Evolutionary conservation across 306 rosid genomes (phyloP).

Genomic region (Sophora flavescens): DNA sequence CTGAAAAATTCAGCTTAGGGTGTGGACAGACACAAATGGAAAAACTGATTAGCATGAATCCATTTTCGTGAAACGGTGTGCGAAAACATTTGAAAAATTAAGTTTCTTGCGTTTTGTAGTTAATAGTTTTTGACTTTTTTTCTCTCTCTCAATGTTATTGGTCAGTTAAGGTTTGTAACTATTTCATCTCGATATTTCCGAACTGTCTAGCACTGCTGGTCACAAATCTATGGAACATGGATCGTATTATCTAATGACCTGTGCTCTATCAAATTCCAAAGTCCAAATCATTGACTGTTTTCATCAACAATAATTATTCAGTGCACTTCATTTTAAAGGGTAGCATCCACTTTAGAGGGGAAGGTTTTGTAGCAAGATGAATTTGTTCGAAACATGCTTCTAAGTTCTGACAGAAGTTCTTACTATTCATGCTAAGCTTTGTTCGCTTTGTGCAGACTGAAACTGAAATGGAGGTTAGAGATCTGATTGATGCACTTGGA

Average conservation of each 20-base stretch:
- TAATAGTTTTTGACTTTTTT: no score
- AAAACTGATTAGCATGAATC: no score
- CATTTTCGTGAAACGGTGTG: no score
- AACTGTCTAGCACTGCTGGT: no score
- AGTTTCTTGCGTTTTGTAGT: no score
- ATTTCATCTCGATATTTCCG: no score
- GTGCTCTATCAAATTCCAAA: slow-evolving; percentile 22
- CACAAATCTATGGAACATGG: not conserved
- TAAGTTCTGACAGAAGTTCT: slow-evolving; percentile 21
- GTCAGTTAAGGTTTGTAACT: no score
- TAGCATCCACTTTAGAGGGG: slow-evolving; percentile 22
- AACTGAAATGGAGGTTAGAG: slow-evolving; percentile 74
- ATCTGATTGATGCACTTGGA: slow-evolving; percentile 78
- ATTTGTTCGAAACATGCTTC: slow-evolving; percentile 30
- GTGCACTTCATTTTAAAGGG: slow-evolving; percentile 6
- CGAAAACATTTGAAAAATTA: no score
- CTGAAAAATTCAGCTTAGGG: no score
- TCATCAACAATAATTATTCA: slow-evolving; percentile 7
- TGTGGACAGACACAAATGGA: no score
- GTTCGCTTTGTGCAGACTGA: slow-evolving; percentile 67
- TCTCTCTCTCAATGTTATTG: no score
- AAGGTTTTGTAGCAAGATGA: slow-evolving; percentile 27
- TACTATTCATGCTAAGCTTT: slow-evolving; percentile 23
- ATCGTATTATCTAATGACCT: not conserved
- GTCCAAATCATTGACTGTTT: slow-evolving; percentile 26